Base-by-base conservation (phyloP, 148 eudicot species). In the Camellia lanceoleosa region DNA sequence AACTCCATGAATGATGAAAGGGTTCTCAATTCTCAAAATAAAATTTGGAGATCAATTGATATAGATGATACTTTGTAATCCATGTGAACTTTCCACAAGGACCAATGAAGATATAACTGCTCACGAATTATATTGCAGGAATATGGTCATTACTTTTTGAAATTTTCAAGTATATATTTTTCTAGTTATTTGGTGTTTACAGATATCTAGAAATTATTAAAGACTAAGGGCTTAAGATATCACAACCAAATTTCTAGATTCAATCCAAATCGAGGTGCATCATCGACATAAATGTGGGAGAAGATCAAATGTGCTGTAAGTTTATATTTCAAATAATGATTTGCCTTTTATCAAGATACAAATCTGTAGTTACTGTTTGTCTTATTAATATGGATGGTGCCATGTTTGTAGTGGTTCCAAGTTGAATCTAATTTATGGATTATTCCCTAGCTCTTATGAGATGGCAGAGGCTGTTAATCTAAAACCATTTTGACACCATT, bases 181-280 rank as follows among this genome's bases (percentile, higher is more conserved):
- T 64, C 16, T n/a, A 58, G 19, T 64, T 74, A 11, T 71, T n/a
- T 73, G 20, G 52, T 79, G 54, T 56, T 19, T 86, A 64, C 72
- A 95, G 99, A 80, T 96, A 96, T 73, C 41, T 93, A 55, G 84
- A 91, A 5, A 91, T 93, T 10, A 87, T 96, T 79, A 91, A 86
- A 81, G 89, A 89, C 55, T 98, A 93, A 86, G 95, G 97, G 67
- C 87, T 96, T 59, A 89, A 92, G 85, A 96, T 96, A 81, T 93
- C 99, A 71, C 99, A 93, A 63, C 99, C 99, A 68, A 97, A n/a
- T n/a, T 94, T 66, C 94, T 96, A 30, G 98, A 96, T 72, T 71
- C 86, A 4, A 83, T 61, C n/a, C 75, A 83, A 82, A 71, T 92
- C 99, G 95, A 92, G 84, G 90, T 96, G 81, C 98, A 96, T 87